Evolutionary conservation across 805 yeast genomes (phyloP).

Genomic region (Wickerhamomyces bovis): DNA sequence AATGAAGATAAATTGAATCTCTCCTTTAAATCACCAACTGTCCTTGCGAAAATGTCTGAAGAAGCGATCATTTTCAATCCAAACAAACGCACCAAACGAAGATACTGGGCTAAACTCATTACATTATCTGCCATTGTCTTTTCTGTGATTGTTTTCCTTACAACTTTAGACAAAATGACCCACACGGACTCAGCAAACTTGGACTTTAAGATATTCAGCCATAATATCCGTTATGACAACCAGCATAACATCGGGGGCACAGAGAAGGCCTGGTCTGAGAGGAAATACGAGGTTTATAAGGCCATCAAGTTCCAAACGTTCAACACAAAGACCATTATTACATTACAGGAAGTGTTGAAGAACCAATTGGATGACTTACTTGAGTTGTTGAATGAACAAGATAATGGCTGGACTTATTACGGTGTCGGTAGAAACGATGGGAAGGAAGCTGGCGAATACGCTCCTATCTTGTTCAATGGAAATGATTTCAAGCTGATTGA

Average conservation of each 20-base stretch:
- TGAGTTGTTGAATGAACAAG: conserved; percentile 24
- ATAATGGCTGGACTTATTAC: conserved; percentile 37
- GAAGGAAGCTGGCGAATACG: conserved; percentile 39
- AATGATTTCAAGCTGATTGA: conserved; percentile 33
- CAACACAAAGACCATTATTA: conserved; percentile 31
- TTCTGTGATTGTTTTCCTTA: neutral
- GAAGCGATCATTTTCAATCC: neutral
- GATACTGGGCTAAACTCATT: neutral
- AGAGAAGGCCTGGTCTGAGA: conserved; percentile 40
- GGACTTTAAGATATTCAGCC: conserved; percentile 28
- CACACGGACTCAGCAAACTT: neutral
- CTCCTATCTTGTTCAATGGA: conserved; percentile 40
- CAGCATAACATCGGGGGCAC: conserved; percentile 24
- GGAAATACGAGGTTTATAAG: conserved; percentile 33
- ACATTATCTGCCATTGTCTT: neutral
- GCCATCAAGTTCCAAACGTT: conserved; percentile 36
- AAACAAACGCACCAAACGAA: neutral
- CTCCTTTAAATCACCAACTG: too few relatives aligned
- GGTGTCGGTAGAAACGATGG: conserved; percentile 53
- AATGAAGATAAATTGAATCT: too few relatives aligned
- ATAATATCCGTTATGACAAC: conserved; percentile 42
- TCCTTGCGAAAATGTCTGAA: neutral
- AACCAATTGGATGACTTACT: conserved; percentile 42
- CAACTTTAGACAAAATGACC: neutral
- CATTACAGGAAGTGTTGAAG: conserved; percentile 43